Evolutionary conservation across 805 yeast genomes (phyloP), one percentile per base, ranked within the genome.

Genomic region (Barnettozyma pratensis): DNA sequence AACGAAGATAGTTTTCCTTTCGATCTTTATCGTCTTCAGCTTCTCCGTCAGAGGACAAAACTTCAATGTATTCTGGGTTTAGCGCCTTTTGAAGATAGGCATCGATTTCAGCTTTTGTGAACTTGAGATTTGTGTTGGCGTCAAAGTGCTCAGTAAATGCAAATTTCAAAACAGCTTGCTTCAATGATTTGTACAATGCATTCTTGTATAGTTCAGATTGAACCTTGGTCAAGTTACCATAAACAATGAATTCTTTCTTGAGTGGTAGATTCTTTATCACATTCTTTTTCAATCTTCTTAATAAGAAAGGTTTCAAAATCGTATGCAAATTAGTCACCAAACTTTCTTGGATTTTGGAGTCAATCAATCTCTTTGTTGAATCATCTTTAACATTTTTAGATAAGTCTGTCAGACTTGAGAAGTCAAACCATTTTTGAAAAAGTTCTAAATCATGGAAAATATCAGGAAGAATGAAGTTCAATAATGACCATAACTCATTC

Each of bases 371-470:
- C 28, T 75, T 71, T 45, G 74, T 79, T 25, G 64, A 61, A 29
- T 71, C 75, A 9, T 69, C 69, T 28, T 56, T 55, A 11, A 45
- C 47, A 14, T 47, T 48, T 11, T 61, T 64, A 37, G 68, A 66
- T 43, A 73, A 52, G 25, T 69, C 67, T 6, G 77, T 73, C 38
- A 84, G 61, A 37, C 79, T 82, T 41, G 81, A 79, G 57, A 87
- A 87, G 64, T 94, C 95, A 67, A 92, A 94, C 97, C 98, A 92
- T 61, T 83, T 85, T 64, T 92, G 95, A 62, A 92, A 92, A 39
- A 90, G 74, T 45, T 84, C 92, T 51, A 91, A 76, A 65, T 92
- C 98, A 39, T 87, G 87, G 64, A 92, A 92, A 30, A 94, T 86
- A 58, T 90, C 97, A 0, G 99, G 99, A 45, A 92, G 70, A 35